phyloP scores from a whole-genome alignment of 176 grass and related monocot genomes.

The Rhipidocladum racemiflorum region DNA sequence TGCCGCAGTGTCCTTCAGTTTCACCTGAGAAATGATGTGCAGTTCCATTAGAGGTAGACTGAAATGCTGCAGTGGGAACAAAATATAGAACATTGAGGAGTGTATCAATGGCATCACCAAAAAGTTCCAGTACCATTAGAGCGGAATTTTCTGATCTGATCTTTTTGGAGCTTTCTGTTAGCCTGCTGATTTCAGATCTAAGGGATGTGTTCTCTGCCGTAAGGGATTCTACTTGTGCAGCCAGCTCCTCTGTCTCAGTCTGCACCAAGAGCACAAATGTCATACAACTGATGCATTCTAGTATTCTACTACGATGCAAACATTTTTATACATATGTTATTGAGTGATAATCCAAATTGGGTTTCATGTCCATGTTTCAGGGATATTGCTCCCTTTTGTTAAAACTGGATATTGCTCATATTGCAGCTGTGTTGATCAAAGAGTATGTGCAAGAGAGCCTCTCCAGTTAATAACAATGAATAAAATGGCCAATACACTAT shows the following conservation, averaged over 20 bases:
- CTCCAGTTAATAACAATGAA: background rate
- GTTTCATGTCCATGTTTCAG: slow-evolving; percentile 16
- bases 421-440: background rate
- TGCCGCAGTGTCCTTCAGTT: slow-evolving; percentile 35
- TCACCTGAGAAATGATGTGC: slow-evolving; percentile 38
- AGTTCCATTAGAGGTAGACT: background rate
- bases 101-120: background rate
- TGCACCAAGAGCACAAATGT: slow-evolving; percentile 29
- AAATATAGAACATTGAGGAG: background rate
- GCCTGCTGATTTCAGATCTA: slow-evolving; percentile 71
- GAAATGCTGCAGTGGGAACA: background rate
- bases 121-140: slow-evolving; percentile 55
- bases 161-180: slow-evolving; percentile 63
- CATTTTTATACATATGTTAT: background rate
- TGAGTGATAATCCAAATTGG: background rate
- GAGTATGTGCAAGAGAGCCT: background rate
- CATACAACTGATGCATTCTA: background rate
- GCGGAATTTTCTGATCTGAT: slow-evolving; percentile 75
- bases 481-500: background rate
- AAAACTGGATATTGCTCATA: slow-evolving; percentile 1
- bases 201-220: slow-evolving; percentile 67
- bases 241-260: slow-evolving; percentile 80
- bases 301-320: background rate
- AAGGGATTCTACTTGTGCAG: slow-evolving; percentile 66
- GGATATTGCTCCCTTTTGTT: background rate